Base-by-base conservation (phyloP, 2,329 filamentous ascomycete species). In the Leptographium lundbergii region DNA sequence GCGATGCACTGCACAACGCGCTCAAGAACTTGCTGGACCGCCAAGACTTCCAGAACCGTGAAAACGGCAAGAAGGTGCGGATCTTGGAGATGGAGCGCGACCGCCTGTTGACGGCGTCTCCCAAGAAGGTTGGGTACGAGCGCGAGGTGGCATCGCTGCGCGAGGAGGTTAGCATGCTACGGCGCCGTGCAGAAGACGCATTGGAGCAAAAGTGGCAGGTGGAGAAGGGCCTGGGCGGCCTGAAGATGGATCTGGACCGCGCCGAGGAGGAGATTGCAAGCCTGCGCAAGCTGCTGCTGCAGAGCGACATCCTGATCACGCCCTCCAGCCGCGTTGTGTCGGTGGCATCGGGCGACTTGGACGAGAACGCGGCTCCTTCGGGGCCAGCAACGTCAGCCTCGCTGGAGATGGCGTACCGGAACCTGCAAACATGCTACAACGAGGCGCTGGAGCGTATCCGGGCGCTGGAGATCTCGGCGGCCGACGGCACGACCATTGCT, bases 161-260 rank as follows among this genome's bases (percentile, higher is more conserved):
- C 61, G 84, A 87, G 27, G 94, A 99, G 69, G 88, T 99, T 62
- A 89, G 88, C 57, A 81, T 87, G 19, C 79, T 99, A 59, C 85
- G 94, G 51, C 86, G 86, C 62, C 85, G 94, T 58, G 92, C 92
- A 34, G 92, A 99, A 66, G 92, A 97, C 63, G 92, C 92, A 19
- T 80, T 97, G 17, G 90, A 96, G 68, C 89, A 95, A 67, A 97
- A 97, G 72, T 97, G 89, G 86, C 55, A 72, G 66, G 27, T 68
- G 50, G 48, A 69, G 62, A 60, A 73, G 70, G 27, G 70, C 66
- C 58, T 71, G 60, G 34, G 67, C 66, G 59, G 70, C 63, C 67
- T 73, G 59, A 95, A 96, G 75, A 96, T 96, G 88, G 92, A 97
- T 68, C 82, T 99, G 50, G 94, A 97, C 71, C 88, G 91, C 62